Percentiles rank a stretch among this genome's conserved stretches.
Evolutionary conservation across 352 stramenopile species (phyloP).

Genomic region (Phytophthora boehmeriae): DNA sequence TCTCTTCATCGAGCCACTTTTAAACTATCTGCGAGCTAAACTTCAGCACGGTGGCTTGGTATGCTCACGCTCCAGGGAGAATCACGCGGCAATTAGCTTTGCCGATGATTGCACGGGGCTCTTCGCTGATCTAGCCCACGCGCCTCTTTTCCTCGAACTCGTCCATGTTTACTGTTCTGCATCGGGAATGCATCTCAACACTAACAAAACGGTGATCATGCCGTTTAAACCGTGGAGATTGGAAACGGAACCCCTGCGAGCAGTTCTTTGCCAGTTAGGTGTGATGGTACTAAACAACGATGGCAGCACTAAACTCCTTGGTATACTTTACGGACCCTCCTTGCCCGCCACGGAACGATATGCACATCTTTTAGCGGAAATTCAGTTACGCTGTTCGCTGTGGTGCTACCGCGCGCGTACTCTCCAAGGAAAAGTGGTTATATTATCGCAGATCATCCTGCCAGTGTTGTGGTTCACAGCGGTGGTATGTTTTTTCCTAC

Average conservation of each 20-base stretch:
- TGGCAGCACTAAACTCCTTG: not conserved
- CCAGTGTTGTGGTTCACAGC: conserved; percentile 3
- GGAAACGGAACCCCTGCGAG: not conserved
- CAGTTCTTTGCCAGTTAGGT: not conserved
- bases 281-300: not conserved
- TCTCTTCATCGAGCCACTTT: conserved; percentile 6
- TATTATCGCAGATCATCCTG: not conserved
- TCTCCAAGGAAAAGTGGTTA: not conserved
- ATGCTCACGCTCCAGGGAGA: too few relatives aligned
- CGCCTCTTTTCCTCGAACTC: too few relatives aligned
- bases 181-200: not conserved
- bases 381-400: not conserved
- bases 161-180: not conserved
- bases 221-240: not conserved
- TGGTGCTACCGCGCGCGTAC: conserved; percentile 3
- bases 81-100: not conserved
- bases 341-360: not conserved
- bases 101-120: not conserved
- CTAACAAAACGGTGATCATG: not conserved
- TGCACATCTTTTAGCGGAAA: not conserved
- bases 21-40: not conserved
- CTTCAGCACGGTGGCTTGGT: not conserved
- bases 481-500: not conserved
- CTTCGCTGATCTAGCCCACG: too few relatives aligned
- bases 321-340: not conserved